Base-by-base conservation (phyloP, 202 grass and related monocot species). In the Cymbopogon flexuosus region DNA sequence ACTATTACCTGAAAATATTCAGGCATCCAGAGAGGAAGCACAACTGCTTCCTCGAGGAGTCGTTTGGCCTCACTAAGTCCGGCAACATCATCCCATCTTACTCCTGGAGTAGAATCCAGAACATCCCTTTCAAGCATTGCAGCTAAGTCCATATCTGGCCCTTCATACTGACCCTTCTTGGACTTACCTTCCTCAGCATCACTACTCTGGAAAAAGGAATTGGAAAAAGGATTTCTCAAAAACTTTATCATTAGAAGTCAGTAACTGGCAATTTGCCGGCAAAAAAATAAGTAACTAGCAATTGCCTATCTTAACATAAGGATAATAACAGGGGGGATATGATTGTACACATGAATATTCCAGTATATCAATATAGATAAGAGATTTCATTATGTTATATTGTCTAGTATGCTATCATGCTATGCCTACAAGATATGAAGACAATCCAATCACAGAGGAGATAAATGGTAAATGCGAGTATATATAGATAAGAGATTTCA, bases 71-170 rank as follows among this genome's bases (percentile, higher is more conserved):
- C 96, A 86, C 88, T 93, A 66, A 99, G 86, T 62, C 96, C 96
- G 18, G 96, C 96, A 73, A 99, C 96, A 86, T 99, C 96, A 86
- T 95, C 96, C 96, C 96, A 99, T 86, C 84, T 93, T 51, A 99
- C 92, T 62, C 96, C 96, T 72, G 96, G 96, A 51, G 79, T 93
- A 56, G 92, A 95, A 77, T 99, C 96, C 15, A 99, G 88, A 68
- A 95, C 92, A 73, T 99, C 96, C 81, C 96, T 93, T 91, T 99
- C 96, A 76, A 99, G 84, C 96, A 99, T 99, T 72, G 90, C 90
- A 83, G 96, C 96, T 65, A 99, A 86, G 65, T 99, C 96, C 77
- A 39, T 79, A 79, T 99, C 96, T 2, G 96, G 96, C 68, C 96
- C 92, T 75, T 99, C 96, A 33, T 99, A 99, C 69, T 93, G 92